Evolutionary conservation across 108 stramenopile species (phyloP).

Genomic region (Pseudonitzschia multistriata): DNA sequence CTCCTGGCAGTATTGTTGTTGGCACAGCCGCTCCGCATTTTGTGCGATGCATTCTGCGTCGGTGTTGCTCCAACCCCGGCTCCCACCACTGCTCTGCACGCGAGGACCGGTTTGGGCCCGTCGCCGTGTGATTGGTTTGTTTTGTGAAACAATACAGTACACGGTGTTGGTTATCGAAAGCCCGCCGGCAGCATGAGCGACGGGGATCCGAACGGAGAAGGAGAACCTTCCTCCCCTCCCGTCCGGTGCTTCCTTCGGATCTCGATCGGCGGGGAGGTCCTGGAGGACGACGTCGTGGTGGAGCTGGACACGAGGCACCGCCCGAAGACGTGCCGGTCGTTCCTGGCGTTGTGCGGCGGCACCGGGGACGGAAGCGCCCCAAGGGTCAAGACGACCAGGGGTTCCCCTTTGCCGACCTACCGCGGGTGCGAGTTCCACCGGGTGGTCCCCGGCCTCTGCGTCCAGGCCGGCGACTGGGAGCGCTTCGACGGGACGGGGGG

Average conservation of each 20-base stretch:
- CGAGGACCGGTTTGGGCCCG: too few species aligned
- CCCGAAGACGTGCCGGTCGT: conserved; percentile 86
- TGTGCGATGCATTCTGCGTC: too few species aligned
- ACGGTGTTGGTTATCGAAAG: not conserved
- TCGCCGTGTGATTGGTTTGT: too few species aligned
- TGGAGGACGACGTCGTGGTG: conserved; percentile 52
- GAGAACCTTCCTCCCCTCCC: too few species aligned
- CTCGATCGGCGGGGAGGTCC: conserved; percentile 59
- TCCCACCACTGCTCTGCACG: too few species aligned
- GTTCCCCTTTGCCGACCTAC: conserved; percentile 46
- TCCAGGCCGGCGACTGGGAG: conserved; percentile 84
- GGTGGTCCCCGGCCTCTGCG: conserved; percentile 53
- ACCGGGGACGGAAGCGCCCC: conserved; percentile 17
- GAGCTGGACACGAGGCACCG: conserved; percentile 54
- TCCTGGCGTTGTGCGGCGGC: conserved; percentile 65
- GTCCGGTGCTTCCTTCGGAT: conserved; percentile 49
- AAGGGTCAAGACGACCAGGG: conserved; percentile 6
- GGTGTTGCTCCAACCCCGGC: too few species aligned
- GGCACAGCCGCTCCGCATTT: too few species aligned
- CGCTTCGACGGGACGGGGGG: conserved; percentile 68
- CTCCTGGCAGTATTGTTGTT: too few species aligned
- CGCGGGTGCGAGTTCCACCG: conserved; percentile 62
- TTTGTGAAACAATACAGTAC: too few species aligned
- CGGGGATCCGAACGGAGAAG: not conserved
- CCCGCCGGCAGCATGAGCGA: not conserved